Conservation (phyloP, 139 green algal genomes). For the Zygnema cylindricum region DNA sequence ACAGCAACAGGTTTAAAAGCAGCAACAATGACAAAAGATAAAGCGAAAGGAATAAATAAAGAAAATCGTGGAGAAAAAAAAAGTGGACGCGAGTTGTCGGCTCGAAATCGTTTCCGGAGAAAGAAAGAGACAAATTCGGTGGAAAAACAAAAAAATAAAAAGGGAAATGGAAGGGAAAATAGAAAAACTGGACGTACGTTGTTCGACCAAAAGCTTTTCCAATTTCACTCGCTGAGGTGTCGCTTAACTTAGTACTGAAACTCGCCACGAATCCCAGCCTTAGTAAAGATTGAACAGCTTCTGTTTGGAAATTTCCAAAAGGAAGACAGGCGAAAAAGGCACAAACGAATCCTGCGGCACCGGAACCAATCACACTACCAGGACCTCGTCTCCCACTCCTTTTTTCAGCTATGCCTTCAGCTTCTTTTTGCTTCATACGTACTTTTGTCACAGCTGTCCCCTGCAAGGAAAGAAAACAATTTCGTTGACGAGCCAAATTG, state of each 20-base stretch:
- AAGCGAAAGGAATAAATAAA: too few relatives aligned
- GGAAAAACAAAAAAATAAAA: not conserved
- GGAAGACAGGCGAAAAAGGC: slow-evolving; percentile 73
- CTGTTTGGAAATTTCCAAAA: slow-evolving; percentile 47
- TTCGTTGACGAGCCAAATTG: too few relatives aligned
- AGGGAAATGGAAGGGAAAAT: too few relatives aligned
- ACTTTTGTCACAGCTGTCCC: slow-evolving; percentile 87
- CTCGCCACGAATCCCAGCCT: slow-evolving; percentile 84
- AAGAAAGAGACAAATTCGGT: not conserved
- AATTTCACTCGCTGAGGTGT: slow-evolving; percentile 93
- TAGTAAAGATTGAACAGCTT: slow-evolving; percentile 20
- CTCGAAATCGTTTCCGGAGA: slow-evolving; percentile 2
- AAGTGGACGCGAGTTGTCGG: too few relatives aligned
- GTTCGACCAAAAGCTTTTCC: slow-evolving; percentile 95
- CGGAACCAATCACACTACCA: slow-evolving; percentile 91
- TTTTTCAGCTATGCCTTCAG: slow-evolving; percentile 89
- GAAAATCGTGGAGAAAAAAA: too few relatives aligned
- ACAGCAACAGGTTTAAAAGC: too few relatives aligned
- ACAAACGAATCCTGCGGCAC: slow-evolving; percentile 72
- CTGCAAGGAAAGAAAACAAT: too few relatives aligned
- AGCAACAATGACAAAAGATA: too few relatives aligned
- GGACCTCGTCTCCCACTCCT: slow-evolving; percentile 77
- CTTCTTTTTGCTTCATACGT: slow-evolving; percentile 88
- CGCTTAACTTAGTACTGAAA: slow-evolving; percentile 87
- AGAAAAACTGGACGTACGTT: slow-evolving; percentile 71